Evolutionary conservation across 805 yeast genomes (phyloP), one percentile per base, ranked within the genome.

Genomic region (Starmerella apis): DNA sequence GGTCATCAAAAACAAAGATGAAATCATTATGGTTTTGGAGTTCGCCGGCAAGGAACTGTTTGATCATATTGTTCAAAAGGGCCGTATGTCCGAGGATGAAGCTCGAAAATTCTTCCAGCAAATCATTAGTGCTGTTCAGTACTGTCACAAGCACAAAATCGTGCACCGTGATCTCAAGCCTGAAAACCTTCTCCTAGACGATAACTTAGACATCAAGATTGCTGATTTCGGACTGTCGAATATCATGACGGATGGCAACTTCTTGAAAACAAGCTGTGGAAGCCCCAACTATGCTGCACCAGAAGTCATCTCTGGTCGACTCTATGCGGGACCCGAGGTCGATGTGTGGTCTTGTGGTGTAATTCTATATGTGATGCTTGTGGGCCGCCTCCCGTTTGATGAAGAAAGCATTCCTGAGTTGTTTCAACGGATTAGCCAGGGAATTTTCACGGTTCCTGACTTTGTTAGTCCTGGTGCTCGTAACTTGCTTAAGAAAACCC

Each of bases 301-400:
- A 1, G 97, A 88, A 67, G 96, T 88, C 25, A 88, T 88, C 51
- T 79, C 88, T 54, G 96, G 96, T 31, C 86, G 90, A 64, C 73
- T 90, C 48, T 90, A 88, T 60, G 97, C 96, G 2, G 97, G 97
- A 9, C 96, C 97, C 2, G 96, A 90, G 67, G 96, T 90, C 43
- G 97, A 88, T 66, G 96, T 88, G 49, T 88, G 97, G 97, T 83
- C 94, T 0, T 84, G 95, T 63, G 97, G 97, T 61, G 96, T 90
- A 35, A 87, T 90, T 43, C 71, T 88, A 48, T 90, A 88, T 60
- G 97, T 88, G 48, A 88, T 88, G 96, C 73, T 90, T 47, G 88
- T 96, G 67, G 96, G 97, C 35, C 74, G 96, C 59, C 74, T 88
- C 60, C 97, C 97, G 13, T 88, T 88, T 65, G 97, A 88, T 67